Conservation (phyloP, 768 basidiomycete species). For the Pleurotus eryngii region DNA sequence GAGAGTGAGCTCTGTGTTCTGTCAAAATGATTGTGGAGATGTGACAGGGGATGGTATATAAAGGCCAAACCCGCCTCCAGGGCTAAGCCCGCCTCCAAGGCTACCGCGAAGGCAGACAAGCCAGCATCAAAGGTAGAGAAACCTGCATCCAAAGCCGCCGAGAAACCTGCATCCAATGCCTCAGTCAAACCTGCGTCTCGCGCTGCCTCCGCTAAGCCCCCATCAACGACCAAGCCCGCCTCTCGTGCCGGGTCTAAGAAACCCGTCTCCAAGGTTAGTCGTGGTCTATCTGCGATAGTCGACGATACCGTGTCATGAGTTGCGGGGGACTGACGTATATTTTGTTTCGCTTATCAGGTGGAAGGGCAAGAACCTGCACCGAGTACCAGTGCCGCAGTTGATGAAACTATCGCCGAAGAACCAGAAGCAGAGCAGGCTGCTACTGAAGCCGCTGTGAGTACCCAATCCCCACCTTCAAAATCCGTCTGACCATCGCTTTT, state of each 20-base stretch:
- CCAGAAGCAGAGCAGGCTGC: conserved; percentile 42
- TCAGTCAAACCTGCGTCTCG: conserved; percentile 22
- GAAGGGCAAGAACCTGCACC: conserved; percentile 38
- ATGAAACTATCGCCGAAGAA: conserved; percentile 56
- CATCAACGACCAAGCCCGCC: conserved; percentile 32
- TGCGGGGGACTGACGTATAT: too few relatives aligned
- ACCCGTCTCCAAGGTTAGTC: conserved; percentile 47
- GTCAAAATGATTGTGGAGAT: conserved; percentile 1
- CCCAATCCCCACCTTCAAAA: background rate
- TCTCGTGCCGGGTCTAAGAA: conserved; percentile 32
- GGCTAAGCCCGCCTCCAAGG: conserved; percentile 34
- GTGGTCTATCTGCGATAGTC: too few relatives aligned
- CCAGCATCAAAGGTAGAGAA: conserved; percentile 39
- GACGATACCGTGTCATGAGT: too few relatives aligned
- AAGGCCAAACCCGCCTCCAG: conserved; percentile 36
- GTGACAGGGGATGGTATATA: conserved; percentile 3
- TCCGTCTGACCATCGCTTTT: background rate
- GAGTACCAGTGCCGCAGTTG: conserved; percentile 28
- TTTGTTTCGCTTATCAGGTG: conserved; percentile 18
- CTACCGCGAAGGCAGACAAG: conserved; percentile 26
- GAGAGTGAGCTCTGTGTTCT: conserved; percentile 41
- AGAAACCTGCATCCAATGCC: conserved; percentile 23
- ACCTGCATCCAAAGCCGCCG: conserved; percentile 34
- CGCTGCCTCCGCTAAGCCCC: conserved; percentile 33
- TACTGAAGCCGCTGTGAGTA: conserved; percentile 19